Evolutionary conservation across 805 yeast genomes (phyloP), one percentile per base, ranked within the genome.

Genomic region (Candida piceae): DNA sequence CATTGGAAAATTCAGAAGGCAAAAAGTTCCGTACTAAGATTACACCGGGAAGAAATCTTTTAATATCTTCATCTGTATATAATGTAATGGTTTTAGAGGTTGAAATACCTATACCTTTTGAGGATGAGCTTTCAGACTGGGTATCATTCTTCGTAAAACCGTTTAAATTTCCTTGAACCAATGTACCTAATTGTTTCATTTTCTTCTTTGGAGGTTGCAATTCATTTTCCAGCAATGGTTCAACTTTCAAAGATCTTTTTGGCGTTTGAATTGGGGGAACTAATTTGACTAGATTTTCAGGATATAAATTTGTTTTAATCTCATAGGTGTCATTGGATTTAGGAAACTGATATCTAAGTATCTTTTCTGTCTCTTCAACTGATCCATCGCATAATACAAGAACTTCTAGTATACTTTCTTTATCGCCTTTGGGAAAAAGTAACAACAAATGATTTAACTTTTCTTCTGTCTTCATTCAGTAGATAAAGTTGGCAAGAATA

Each of bases 341-440:
- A n/a, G n/a, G n/a, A 34, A 57, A 48, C 22, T 60, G 58, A 27
- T 69, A 72, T 20, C 60, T 50, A 12, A 80, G 52, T 17, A 78
- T 46, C 0, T 44, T 26, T 29, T 64, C 64, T 1, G 78, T 72
- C 8, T 53, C 40, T 7, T 57, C 53, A 1, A 78, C 28, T 2
- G 80, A 71, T 1, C 83, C 86, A 30, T 66, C 63, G 47, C 84
- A 78, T 0, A 72, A 58, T 1, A 67, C 35, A 10, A 82, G 60
- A 3, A 82, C 51, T 34, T 80, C 87, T 4, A 69, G 50, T 4
- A 79, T 53, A 0, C 62, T 55, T 2, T 55, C 64, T 5, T 52
- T 58, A 26, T 64, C 72, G 4, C 67, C 72, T 0, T 41, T 50
- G 0, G 83, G 81, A 40, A 68, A 74, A 24, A 50, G 50, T 5